Evolutionary conservation across 2,329 filamentous ascomycete species (phyloP).

Genomic region (Chaetomium sp.): DNA sequence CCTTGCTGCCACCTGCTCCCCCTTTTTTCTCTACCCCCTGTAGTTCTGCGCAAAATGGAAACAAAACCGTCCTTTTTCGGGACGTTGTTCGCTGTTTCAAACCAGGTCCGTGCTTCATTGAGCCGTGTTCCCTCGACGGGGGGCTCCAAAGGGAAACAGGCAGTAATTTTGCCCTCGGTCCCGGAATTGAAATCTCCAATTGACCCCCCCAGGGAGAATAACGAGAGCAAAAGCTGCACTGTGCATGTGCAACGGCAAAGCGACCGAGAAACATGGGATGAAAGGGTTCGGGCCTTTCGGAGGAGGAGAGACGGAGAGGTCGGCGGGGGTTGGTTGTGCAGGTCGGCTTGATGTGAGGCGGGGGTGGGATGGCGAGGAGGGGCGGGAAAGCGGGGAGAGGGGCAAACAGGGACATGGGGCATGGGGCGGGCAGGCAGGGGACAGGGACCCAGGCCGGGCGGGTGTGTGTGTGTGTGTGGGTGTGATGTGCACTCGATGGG

Average conservation of each 20-base stretch:
- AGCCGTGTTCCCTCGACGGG: too few species aligned
- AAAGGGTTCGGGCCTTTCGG: conserved; percentile 1
- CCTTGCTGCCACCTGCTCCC: conserved; percentile 9
- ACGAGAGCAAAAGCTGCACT: neutral
- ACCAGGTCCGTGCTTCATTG: too few species aligned
- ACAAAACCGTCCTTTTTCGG: neutral
- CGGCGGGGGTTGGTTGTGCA: too few species aligned
- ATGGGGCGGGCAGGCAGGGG: neutral
- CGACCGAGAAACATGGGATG: conserved; percentile 9
- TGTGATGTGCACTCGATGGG: neutral
- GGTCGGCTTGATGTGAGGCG: conserved; percentile 2
- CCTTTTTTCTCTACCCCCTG: too few species aligned
- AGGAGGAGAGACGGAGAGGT: neutral
- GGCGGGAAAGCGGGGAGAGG: conserved; percentile 3
- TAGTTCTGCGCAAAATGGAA: neutral
- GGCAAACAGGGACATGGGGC: neutral
- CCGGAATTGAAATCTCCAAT: too few species aligned
- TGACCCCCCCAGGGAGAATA: too few species aligned
- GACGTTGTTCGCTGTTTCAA: too few species aligned
- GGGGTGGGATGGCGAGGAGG: conserved; percentile 2
- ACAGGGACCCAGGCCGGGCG: neutral
- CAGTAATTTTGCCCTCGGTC: too few species aligned
- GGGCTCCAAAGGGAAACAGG: too few species aligned
- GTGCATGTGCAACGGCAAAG: neutral
- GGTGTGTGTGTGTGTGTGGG: neutral